Evolutionary conservation across 495 filamentous ascomycete genomes (phyloP), one percentile per base, ranked within the genome.

Genomic region (Hypoxylon trugodes): DNA sequence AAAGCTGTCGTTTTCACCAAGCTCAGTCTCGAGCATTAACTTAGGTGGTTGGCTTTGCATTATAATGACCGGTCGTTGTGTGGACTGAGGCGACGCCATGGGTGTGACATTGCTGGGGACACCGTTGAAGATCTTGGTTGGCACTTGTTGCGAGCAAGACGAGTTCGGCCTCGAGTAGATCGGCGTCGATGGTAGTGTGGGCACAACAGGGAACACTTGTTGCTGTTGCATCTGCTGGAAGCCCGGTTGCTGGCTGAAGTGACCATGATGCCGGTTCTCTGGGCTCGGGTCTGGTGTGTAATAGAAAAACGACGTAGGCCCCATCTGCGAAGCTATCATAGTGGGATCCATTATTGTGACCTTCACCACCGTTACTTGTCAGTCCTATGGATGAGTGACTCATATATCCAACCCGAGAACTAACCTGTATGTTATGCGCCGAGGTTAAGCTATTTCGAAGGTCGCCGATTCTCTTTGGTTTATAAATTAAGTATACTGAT

Each of bases 271-370:
- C 70, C 88, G 79, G 71, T 83, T 85, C 73, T 96, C 90, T 40
- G 84, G 80, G 71, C 83, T 88, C 40, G 87, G 84, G 51, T 94
- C 91, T 55, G 88, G 88, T 63, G 86, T 89, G 78, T 96, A 98
- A 82, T 94, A 97, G 86, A 90, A 93, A 83, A 96, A 97, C 13
- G 90, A 80, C 49, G 90, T 82, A 71, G 91, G 90, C 38, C 87
- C 89, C 81, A 89, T 89, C 70, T 82, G 71, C 47, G 82, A 86
- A 58, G 81, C 46, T 40, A 75, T 72, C 75, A 79, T 78, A 45
- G 69, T 79, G 70, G 68, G 56, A 25, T 81, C 79, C 79, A 82
- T 82, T 61, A 62, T 73, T 45, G 56, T 45, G 18, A 36, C 36
- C 37, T 70, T 63, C 47, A 65, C 49, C 49, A 42, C 4, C 37